phyloP scores from a whole-genome alignment of 2,329 filamentous ascomycete genomes.

The Nemania abortiva region DNA sequence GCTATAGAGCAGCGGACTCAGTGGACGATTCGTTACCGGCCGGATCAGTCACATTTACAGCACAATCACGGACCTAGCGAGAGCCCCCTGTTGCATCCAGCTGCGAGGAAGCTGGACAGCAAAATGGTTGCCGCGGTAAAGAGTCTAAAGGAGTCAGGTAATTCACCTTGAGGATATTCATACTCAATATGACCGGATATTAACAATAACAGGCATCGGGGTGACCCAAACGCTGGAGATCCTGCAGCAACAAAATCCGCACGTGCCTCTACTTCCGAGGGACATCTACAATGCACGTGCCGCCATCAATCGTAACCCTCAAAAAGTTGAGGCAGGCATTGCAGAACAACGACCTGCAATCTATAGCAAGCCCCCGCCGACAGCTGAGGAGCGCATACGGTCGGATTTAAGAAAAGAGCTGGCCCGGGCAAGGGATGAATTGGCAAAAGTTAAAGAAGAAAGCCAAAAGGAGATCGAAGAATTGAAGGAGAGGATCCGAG shows the following conservation, averaged over 20 bases:
- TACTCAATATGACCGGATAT: constrained; percentile 46
- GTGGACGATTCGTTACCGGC: constrained; percentile 75
- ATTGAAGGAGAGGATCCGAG: constrained; percentile 69
- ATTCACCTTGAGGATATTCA: constrained; percentile 43
- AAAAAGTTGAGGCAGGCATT: constrained; percentile 69
- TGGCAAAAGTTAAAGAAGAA: constrained; percentile 67
- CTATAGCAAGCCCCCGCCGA: constrained; percentile 74
- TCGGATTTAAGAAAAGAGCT: constrained; percentile 72
- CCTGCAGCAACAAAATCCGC: constrained; percentile 72
- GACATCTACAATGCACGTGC: constrained; percentile 77
- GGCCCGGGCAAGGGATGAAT: constrained; percentile 67
- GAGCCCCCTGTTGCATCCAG: constrained; percentile 74
- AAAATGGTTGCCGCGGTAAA: constrained; percentile 77
- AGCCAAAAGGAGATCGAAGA: constrained; percentile 69
- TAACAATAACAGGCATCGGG: constrained; percentile 65
- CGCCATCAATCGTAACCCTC: constrained; percentile 74
- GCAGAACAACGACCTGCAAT: constrained; percentile 73
- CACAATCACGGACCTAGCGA: constrained; percentile 77
- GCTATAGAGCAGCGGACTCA: constrained; percentile 75
- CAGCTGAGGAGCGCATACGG: constrained; percentile 72
- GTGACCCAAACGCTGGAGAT: constrained; percentile 76
- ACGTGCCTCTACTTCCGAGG: constrained; percentile 71
- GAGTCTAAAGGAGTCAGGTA: constrained; percentile 74
- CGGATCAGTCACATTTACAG: constrained; percentile 66
- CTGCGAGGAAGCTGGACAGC: constrained; percentile 73